These are phyloP conservation scores for Fusarium sp. DNA, from an alignment of 2,329 filamentous ascomycete genomes.

Conservation along the genomic window DNA sequence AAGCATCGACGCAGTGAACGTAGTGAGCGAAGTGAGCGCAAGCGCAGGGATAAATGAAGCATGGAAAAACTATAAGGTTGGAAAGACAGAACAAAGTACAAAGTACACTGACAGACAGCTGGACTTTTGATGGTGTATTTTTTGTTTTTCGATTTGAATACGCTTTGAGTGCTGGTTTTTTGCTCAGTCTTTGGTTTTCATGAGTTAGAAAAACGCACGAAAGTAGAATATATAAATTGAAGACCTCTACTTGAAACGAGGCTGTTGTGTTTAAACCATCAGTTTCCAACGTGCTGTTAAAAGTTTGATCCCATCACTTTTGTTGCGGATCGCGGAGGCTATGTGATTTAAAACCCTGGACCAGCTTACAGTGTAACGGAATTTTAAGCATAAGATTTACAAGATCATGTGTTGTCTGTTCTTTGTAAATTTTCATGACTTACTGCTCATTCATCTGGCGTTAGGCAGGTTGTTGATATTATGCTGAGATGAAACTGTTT, in stretches of 20 bases:
- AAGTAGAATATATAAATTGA: conserved; percentile 17
- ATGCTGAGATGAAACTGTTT: fast-evolving
- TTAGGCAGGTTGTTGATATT: not conserved
- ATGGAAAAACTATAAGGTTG: not conserved
- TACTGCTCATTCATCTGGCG: fast-evolving
- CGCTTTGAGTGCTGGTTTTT: conserved; percentile 8
- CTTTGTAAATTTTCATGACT: fast-evolving
- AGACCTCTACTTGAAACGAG: not conserved
- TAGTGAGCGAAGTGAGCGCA: conserved; percentile 22
- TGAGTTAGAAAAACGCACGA: not conserved
- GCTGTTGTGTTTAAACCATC: not conserved
- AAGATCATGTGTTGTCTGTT: not conserved
- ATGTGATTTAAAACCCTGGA: fast-evolving
- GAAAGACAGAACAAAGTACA: conserved; percentile 25
- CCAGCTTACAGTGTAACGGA: fast-evolving
- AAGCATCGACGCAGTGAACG: conserved; percentile 28
- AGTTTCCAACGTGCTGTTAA: not conserved
- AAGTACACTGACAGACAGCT: conserved; percentile 21
- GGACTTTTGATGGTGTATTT: conserved; percentile 28
- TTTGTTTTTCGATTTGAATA: conserved; percentile 12
- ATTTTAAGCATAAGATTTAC: not conserved
- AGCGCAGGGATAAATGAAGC: conserved; percentile 26
- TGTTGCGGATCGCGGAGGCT: fast-evolving
- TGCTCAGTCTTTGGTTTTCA: not conserved
- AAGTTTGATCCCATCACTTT: fast-evolving